These are phyloP conservation scores for Fusarium nygamai DNA, from an alignment of 2,329 filamentous ascomycete genomes.

Conservation along the genomic window DNA sequence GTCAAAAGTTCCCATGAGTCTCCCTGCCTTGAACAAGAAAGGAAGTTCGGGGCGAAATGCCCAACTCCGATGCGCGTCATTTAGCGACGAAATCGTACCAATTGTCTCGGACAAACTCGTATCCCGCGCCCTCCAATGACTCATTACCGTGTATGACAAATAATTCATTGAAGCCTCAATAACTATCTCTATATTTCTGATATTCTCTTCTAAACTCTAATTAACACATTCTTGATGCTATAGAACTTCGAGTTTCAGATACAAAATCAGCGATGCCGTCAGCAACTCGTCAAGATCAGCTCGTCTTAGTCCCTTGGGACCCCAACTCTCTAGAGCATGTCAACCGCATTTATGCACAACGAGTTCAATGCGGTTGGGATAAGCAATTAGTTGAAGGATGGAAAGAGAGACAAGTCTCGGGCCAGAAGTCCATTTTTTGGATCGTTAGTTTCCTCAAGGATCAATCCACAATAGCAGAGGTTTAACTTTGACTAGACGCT, in stretches of 20 bases:
- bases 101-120: conserved; percentile 1
- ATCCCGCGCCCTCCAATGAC: conserved; percentile 3
- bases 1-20: background rate
- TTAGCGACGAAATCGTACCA: background rate
- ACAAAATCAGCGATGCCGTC: conserved; percentile 7
- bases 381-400: conserved; percentile 25
- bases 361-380: conserved; percentile 39
- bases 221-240: no score
- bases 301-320: conserved; percentile 40
- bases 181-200: background rate
- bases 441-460: conserved; percentile 16
- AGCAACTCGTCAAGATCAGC: background rate
- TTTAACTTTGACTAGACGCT: conserved; percentile 21
- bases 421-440: conserved; percentile 41
- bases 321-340: conserved; percentile 29
- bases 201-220: no score
- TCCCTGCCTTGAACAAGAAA: background rate
- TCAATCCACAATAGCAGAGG: accelerated
- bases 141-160: background rate
- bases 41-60: background rate
- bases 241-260: background rate
- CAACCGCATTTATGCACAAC: conserved; percentile 21
- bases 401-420: conserved; percentile 25
- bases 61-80: background rate
- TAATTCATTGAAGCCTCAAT: background rate